Evolutionary conservation across 768 basidiomycete genomes (phyloP).

Genomic region (Stropharia rugosoannulata): DNA sequence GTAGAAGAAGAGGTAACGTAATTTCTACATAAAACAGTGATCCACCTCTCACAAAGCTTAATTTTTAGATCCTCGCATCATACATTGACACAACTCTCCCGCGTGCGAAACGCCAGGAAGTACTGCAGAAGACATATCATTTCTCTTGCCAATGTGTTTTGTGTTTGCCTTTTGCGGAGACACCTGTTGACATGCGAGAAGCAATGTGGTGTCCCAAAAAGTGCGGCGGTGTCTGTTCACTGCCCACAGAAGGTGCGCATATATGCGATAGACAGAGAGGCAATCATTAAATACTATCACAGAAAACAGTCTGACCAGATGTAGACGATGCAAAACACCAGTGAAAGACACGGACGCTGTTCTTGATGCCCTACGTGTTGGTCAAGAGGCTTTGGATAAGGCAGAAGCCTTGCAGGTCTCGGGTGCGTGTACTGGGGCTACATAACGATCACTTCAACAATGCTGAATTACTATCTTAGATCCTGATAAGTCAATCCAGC

Average conservation of each 20-base stretch:
- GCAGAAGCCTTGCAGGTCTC: constrained; percentile 60
- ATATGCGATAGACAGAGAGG: neutral
- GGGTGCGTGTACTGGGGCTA: constrained; percentile 37
- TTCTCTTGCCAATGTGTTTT: constrained; percentile 73
- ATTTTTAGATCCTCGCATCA: constrained; percentile 65
- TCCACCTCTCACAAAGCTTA: neutral
- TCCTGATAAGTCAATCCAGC: constrained; percentile 50
- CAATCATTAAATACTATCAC: neutral
- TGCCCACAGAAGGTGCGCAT: constrained; percentile 58
- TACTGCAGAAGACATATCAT: constrained; percentile 71
- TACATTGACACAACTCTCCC: constrained; percentile 88
- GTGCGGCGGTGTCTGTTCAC: constrained; percentile 63
- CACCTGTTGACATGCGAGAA: constrained; percentile 60
- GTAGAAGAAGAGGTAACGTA: constrained; percentile 66
- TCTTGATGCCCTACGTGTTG: constrained; percentile 64
- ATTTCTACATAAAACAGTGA: neutral
- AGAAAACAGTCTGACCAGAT: constrained; percentile 52
- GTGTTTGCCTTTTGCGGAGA: constrained; percentile 35
- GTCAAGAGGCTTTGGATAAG: constrained; percentile 74
- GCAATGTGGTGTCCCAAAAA: constrained; percentile 65
- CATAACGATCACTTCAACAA: neutral
- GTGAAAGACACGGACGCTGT: constrained; percentile 51
- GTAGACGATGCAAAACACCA: constrained; percentile 51
- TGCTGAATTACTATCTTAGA: constrained; percentile 37
- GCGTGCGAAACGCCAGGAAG: constrained; percentile 44